Evolutionary conservation across 1,284 basidiomycete genomes (phyloP), one percentile per base, ranked within the genome.

Genomic region (Ceratobasidium sp.): DNA sequence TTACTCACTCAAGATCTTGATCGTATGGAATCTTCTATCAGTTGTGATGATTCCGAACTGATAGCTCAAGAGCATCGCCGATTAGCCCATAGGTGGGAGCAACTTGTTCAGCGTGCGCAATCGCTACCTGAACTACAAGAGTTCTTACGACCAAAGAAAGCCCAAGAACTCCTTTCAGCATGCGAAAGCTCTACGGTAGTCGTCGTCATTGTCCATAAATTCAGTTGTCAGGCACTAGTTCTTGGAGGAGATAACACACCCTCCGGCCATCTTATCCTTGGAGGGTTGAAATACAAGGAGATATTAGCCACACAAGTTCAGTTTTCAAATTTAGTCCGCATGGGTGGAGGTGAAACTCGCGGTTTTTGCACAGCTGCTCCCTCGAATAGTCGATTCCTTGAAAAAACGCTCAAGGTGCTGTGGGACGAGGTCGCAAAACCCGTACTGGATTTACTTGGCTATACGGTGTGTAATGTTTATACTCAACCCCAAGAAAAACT

Each of bases 391-490:
- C 4, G 43, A 12, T 3, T 18, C 43, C 43, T 41, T 26, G 59
- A 26, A 32, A 10, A 53, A 9, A 53, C 34, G 9, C 26, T 61
- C 2, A 26, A 23, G n/a, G 14, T 23, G 5, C 36, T 61, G 21
- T 61, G 59, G 59, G 23, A 21, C 9, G 59, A 23, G 3, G 9
- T 61, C 2, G 59, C 30, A 9, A 21, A 26, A 21, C 59, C 59
- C 12, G 59, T 61, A 21, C 21, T 61, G 12, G 59, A 61, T n/a
- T 43, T 45, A 18, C 59, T 61, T 43, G 39, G 39, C 10, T 61
- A 61, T 61, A 43, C 21, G 39, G 59, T 61, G 30, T 26, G 59
- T 26, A 45, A 23, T 5, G 59, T 14, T 61, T n/a, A 43, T 12
- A 4, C 21, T 28, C 23, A 6, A 21, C 32, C 12, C 8, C 16